Percentiles rank a stretch among this genome's conserved stretches.
These are phyloP conservation scores for Lactarius sp. DNA, from an alignment of 768 basidiomycete species.

Conservation along the genomic window DNA sequence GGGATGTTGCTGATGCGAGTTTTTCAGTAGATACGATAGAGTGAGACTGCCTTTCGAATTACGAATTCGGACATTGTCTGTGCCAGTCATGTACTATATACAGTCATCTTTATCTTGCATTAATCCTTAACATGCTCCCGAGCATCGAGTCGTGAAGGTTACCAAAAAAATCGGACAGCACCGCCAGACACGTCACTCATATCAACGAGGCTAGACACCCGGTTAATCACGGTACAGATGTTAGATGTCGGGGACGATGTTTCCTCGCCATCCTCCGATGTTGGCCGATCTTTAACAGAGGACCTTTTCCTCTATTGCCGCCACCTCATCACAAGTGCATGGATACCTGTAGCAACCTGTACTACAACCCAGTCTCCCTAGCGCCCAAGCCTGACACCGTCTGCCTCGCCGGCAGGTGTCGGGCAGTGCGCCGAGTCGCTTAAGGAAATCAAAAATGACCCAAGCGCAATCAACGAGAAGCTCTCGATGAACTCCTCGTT, in stretches of 20 bases:
- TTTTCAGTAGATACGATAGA: conserved; percentile 10
- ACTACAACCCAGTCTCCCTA: not conserved
- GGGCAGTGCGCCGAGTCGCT: conserved; percentile 1
- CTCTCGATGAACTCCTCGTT: conserved; percentile 40
- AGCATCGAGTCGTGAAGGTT: too few relatives aligned
- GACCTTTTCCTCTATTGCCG: not conserved
- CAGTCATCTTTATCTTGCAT: not conserved
- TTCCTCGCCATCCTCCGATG: too few relatives aligned
- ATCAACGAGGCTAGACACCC: too few relatives aligned
- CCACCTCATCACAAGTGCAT: not conserved
- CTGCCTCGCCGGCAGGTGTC: not conserved
- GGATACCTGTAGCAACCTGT: not conserved
- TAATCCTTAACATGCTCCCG: not conserved
- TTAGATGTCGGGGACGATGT: too few relatives aligned
- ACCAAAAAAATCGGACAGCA: too few relatives aligned
- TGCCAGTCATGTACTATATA: not conserved
- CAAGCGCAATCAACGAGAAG: conserved; percentile 64
- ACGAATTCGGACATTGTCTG: not conserved
- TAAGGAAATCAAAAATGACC: conserved; percentile 22
- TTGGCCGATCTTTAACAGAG: too few relatives aligned
- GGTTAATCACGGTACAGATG: too few relatives aligned
- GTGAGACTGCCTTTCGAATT: not conserved
- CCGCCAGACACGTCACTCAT: too few relatives aligned
- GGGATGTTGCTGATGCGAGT: not conserved
- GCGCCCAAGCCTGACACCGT: not conserved